These are phyloP conservation scores for Microcyclospora pomicola DNA, from an alignment of 2,329 filamentous ascomycete genomes.

Conservation along the genomic window DNA sequence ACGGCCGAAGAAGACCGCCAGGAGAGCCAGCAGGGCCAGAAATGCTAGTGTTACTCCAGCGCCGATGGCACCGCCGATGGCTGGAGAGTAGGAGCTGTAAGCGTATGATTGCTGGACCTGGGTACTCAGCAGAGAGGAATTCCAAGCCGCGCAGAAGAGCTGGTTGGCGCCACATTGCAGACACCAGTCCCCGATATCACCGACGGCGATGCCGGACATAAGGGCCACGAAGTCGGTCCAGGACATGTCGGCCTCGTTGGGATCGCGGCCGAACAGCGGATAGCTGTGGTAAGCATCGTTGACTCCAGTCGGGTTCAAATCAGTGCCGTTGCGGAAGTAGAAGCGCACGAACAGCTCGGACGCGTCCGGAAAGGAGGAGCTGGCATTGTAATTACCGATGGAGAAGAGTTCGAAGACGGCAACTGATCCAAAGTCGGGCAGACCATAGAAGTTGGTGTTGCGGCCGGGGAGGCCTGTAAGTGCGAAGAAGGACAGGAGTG, in stretches of 20 bases:
- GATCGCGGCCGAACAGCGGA: conserved; percentile 38
- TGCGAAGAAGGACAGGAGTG: conserved; percentile 39
- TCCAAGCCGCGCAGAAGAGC: conserved; percentile 38
- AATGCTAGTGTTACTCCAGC: conserved; percentile 38
- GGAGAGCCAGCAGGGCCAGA: conserved; percentile 27
- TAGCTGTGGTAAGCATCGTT: conserved; percentile 26
- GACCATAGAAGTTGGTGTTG: conserved; percentile 33
- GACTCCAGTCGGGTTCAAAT: conserved; percentile 4
- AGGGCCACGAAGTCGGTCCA: conserved; percentile 37
- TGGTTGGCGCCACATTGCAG: conserved; percentile 29
- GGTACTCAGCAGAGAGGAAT: conserved; percentile 3
- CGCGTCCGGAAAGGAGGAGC: conserved; percentile 3
- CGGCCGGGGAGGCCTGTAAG: conserved; percentile 27
- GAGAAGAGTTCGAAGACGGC: conserved; percentile 41
- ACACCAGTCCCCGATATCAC: conserved; percentile 40
- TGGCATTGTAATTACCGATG: conserved; percentile 17
- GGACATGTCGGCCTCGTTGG: conserved; percentile 31
- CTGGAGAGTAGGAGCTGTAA: conserved; percentile 23
- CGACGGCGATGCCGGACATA: conserved; percentile 31
- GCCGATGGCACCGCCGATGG: conserved; percentile 42
- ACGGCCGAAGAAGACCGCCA: conserved; percentile 32
- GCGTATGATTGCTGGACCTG: background rate
- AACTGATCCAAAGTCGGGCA: conserved; percentile 35
- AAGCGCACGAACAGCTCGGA: conserved; percentile 40
- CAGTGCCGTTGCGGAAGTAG: conserved; percentile 43